Evolutionary conservation across 2,329 filamentous ascomycete species (phyloP).

Genomic region (Penicillium griseofulvum): DNA sequence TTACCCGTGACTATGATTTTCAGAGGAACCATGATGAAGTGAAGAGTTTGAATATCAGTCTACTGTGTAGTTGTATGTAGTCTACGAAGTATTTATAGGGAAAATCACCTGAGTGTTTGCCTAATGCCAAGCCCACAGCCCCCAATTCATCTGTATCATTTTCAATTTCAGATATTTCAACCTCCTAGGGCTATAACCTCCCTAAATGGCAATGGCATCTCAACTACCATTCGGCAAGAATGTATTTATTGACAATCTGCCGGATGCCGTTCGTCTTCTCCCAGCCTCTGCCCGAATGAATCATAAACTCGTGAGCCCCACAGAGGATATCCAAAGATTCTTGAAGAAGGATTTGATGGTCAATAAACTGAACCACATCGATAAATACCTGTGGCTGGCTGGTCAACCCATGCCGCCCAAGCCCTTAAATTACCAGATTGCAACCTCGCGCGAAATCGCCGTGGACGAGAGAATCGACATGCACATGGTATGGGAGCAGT

Average conservation of each 20-base stretch:
- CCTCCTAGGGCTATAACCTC: no score
- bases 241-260: background rate
- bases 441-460: constrained; percentile 16
- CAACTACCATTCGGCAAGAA: background rate
- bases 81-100: no score
- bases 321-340: background rate
- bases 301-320: background rate
- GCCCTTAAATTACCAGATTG: constrained; percentile 25
- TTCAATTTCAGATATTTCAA: no score
- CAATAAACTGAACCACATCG: constrained; percentile 22
- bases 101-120: no score
- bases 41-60: no score
- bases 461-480: constrained; percentile 23
- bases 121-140: no score
- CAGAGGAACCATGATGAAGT: background rate
- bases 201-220: background rate
- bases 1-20: constrained; percentile 1
- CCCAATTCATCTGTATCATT: no score
- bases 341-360: background rate
- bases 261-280: background rate
- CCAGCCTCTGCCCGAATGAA: background rate
- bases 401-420: constrained; percentile 22
- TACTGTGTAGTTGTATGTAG: no score
- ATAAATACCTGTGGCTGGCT: constrained; percentile 28
- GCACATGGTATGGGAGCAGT: constrained; percentile 26